These are phyloP conservation scores for Ceriops decandra DNA, from an alignment of 345 rosid species.

Conservation along the genomic window DNA sequence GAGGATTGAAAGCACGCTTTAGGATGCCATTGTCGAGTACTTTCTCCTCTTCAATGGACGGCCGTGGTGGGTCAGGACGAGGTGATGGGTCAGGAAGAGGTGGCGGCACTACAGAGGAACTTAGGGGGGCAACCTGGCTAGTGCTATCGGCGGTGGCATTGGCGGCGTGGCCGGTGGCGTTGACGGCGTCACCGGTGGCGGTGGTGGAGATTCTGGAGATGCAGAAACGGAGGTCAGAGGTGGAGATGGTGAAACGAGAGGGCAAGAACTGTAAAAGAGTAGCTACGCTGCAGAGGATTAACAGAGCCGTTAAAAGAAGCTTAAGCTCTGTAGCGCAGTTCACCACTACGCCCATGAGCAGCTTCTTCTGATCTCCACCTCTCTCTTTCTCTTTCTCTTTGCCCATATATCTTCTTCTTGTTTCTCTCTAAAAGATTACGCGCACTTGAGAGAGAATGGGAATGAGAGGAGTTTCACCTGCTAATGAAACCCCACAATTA, in stretches of 20 bases:
- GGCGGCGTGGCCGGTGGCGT: neutral
- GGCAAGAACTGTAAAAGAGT: slow-evolving; percentile 68
- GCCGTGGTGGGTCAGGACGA: slow-evolving; percentile 17
- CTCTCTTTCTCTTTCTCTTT: slow-evolving; percentile 43
- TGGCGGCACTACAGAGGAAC: slow-evolving; percentile 14
- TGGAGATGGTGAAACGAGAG: slow-evolving; percentile 61
- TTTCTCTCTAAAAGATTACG: too few relatives aligned
- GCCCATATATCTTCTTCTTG: slow-evolving; percentile 27
- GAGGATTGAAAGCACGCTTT: slow-evolving; percentile 56
- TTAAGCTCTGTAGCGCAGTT: slow-evolving; percentile 81
- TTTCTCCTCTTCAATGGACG: slow-evolving; percentile 29
- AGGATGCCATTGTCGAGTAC: slow-evolving; percentile 45
- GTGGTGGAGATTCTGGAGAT: slow-evolving; percentile 48
- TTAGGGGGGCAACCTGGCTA: neutral
- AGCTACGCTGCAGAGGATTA: slow-evolving; percentile 61
- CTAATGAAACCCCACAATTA: too few relatives aligned
- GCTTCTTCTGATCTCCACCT: slow-evolving; percentile 42
- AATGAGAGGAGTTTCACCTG: too few relatives aligned
- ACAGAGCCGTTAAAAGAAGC: slow-evolving; percentile 47
- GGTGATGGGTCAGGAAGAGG: slow-evolving; percentile 19
- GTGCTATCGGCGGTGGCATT: slow-evolving; percentile 2
- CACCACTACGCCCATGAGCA: slow-evolving; percentile 47
- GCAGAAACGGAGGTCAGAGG: slow-evolving; percentile 80
- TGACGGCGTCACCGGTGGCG: neutral
- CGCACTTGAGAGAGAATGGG: too few relatives aligned